phyloP scores from a whole-genome alignment of 1,284 basidiomycete genomes.

The Puccinia hordei region DNA sequence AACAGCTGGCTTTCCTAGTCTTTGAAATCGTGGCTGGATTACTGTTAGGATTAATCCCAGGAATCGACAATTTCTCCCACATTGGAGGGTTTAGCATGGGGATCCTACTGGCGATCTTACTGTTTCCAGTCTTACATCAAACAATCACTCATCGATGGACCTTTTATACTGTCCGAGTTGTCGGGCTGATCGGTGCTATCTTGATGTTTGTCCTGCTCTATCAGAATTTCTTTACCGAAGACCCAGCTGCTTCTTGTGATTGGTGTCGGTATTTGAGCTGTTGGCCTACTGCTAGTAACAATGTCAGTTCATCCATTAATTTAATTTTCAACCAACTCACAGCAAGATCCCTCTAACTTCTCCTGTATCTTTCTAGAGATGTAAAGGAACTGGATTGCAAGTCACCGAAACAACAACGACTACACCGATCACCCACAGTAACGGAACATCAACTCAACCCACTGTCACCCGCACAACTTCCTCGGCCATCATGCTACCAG shows the following conservation, averaged over 20 bases:
- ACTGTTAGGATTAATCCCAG: conserved; percentile 58
- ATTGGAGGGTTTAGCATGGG: conserved; percentile 59
- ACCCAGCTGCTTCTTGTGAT: conserved; percentile 42
- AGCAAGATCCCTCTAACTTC: not conserved
- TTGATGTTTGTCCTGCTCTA: conserved; percentile 47
- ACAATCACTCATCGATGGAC: conserved; percentile 34
- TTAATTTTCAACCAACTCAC: too few species aligned
- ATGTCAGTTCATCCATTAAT: conserved; percentile 25
- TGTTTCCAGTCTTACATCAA: conserved; percentile 40
- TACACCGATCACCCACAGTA: not conserved
- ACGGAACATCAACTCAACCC: not conserved
- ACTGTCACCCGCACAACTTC: not conserved
- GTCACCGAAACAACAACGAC: conserved; percentile 38
- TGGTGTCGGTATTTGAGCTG: conserved; percentile 50
- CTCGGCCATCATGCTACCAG: not conserved
- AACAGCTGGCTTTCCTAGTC: conserved; percentile 43
- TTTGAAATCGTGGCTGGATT: conserved; percentile 53
- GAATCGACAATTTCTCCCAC: conserved; percentile 59
- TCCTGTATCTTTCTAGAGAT: conserved; percentile 22
- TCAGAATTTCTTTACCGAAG: conserved; percentile 38
- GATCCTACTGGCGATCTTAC: conserved; percentile 23
- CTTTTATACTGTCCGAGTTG: conserved; percentile 24
- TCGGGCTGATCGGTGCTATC: conserved; percentile 26
- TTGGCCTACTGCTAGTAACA: conserved; percentile 48
- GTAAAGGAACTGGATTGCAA: conserved; percentile 43